Evolutionary conservation across 2,329 filamentous ascomycete genomes (phyloP).

Genomic region (Diplodia sapinea): DNA sequence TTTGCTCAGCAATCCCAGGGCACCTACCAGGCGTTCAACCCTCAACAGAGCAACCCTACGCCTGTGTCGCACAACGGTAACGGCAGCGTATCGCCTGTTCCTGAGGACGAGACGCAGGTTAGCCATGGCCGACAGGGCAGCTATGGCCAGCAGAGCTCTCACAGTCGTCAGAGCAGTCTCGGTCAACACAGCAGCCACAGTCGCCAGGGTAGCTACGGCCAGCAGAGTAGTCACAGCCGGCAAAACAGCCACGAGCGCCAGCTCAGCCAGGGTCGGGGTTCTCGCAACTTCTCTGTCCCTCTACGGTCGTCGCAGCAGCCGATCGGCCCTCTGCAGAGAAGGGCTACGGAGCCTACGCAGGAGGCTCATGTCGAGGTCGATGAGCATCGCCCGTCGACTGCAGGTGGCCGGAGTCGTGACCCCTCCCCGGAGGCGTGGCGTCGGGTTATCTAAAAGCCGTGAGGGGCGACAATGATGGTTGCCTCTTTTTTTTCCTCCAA

Average conservation of each 20-base stretch:
- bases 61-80: neutral
- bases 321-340: conserved; percentile 9
- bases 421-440: conserved; percentile 12
- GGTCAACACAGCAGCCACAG: neutral
- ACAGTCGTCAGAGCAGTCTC: neutral
- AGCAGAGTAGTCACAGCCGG: neutral
- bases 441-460: conserved; percentile 1
- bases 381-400: conserved; percentile 17
- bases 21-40: conserved; percentile 19
- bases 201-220: no score
- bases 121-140: neutral
- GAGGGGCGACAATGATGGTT: conserved; percentile 1
- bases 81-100: conserved; percentile 14
- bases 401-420: conserved; percentile 7
- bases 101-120: neutral
- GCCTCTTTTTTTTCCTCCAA: neutral
- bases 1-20: neutral
- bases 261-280: neutral
- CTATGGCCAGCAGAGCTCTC: neutral
- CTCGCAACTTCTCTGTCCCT: conserved; percentile 20
- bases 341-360: conserved; percentile 19
- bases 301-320: neutral
- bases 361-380: neutral
- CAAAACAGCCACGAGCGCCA: neutral
- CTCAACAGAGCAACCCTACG: conserved; percentile 12